Conservation (phyloP, 176 grass and related monocot species). For the Zoysia japonica region DNA sequence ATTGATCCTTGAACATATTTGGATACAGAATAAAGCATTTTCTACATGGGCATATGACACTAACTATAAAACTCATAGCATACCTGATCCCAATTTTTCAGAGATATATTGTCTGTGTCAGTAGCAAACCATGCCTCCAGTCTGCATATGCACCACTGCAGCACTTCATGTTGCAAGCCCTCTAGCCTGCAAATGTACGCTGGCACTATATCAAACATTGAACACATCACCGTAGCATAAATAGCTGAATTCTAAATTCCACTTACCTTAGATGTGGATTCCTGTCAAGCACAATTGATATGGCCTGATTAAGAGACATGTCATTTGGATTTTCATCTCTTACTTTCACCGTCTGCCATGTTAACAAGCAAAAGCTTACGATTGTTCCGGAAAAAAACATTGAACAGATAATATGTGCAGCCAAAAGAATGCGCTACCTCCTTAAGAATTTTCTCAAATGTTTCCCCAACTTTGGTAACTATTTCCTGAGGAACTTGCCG, state of each 20-base stretch:
- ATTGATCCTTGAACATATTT: neutral
- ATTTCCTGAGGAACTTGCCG: conserved; percentile 74
- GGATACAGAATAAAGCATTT: neutral
- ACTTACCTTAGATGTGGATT: conserved; percentile 79
- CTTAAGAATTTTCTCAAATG: conserved; percentile 89
- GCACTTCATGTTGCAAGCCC: conserved; percentile 81
- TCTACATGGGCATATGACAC: neutral
- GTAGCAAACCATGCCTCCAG: conserved; percentile 98
- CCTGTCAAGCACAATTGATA: conserved; percentile 82
- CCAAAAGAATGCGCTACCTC: conserved; percentile 55
- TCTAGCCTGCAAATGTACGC: conserved; percentile 56
- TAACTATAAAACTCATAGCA: neutral
- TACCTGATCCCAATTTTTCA: conserved; percentile 99
- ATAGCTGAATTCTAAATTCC: conserved; percentile 3
- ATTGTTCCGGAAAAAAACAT: conserved; percentile 7
- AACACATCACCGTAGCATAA: neutral
- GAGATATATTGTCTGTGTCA: conserved; percentile 82
- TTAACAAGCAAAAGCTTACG: conserved; percentile 28
- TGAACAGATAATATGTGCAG: conserved; percentile 9
- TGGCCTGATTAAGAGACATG: conserved; percentile 88
- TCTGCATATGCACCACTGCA: conserved; percentile 98
- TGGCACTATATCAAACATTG: conserved; percentile 26
- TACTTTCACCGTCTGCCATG: conserved; percentile 75
- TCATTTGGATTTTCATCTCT: conserved; percentile 79
- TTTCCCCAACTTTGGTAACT: conserved; percentile 84